Base-by-base conservation (phyloP, 2,329 filamentous ascomycete genomes). In the Stagonosporopsis rhizophila region DNA sequence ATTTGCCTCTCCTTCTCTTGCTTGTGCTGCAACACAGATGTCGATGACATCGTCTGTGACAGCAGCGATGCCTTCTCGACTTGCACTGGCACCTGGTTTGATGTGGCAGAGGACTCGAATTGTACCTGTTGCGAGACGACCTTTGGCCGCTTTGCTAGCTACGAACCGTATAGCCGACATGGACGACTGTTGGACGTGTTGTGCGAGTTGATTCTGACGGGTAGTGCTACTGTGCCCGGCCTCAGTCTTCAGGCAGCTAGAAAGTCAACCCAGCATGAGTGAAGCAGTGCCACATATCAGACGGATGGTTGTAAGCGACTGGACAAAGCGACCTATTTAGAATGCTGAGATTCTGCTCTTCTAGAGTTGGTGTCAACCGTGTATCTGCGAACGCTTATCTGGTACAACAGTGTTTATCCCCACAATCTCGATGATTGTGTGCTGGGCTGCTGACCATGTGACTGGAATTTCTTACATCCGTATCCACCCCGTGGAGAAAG, bases 1-100 rank as follows among this genome's bases (percentile, higher is more conserved):
- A 69, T 91, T 91, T 5, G 89, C 85, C 68, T 89, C 86, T 14
- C 88, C 87, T 14, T 90, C 86, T 58, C 82, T 81, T 11, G 89
- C 81, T 60, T 83, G 86, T 0, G 87, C 88, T 0, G 87, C 77
- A 2, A 91, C 88, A 44, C 86, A 88, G 1, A 92, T 72, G 57
- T 89, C 83, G 42, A 91, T 81, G 2, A 77, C 77, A 6, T 84
- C 80, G 22, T 85, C 80, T 0, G 82, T 81, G 4, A 91, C 74
- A 0, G 80, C 78, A 2, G 78, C 69, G 40, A 91, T 79, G 14
- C 88, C 88, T 64, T 89, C 83, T 30, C 87, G 83, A 22, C 79
- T 79, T 25, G 83, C 85, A 69, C 80, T 86, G 12, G 85, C 83
- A 3, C 87, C 86, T 0, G 89, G 86, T 59, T 89, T 90, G 53